A percentile compares a stretch with the other conserved stretches of the same genome.
phyloP scores from a whole-genome alignment of 2,329 filamentous ascomycete genomes.

The Pestalotiopsis sp. region DNA sequence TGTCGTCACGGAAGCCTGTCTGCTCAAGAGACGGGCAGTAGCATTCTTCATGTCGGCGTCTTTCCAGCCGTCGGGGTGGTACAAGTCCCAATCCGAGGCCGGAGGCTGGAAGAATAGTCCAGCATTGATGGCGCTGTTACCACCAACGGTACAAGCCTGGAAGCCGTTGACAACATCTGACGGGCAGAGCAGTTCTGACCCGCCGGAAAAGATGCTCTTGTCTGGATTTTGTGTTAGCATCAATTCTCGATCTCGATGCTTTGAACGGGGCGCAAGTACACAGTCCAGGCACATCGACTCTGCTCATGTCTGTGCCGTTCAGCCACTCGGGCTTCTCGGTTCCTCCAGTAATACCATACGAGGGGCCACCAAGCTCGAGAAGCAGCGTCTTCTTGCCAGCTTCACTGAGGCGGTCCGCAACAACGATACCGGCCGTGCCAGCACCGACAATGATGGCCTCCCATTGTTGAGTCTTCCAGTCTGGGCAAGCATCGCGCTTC shows the following conservation, averaged over 20 bases:
- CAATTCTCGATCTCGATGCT: background rate
- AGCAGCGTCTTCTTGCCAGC: constrained; percentile 54
- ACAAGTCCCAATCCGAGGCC: constrained; percentile 53
- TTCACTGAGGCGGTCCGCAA: constrained; percentile 53
- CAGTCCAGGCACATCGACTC: constrained; percentile 56
- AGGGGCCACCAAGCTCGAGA: constrained; percentile 53
- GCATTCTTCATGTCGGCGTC: constrained; percentile 49
- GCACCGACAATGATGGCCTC: constrained; percentile 48
- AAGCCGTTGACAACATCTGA: constrained; percentile 42
- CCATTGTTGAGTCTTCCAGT: constrained; percentile 31
- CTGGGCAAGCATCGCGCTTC: background rate
- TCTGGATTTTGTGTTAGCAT: constrained; percentile 29
- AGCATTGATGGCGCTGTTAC: constrained; percentile 56
- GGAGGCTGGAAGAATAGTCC: constrained; percentile 57
- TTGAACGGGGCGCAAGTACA: constrained; percentile 28
- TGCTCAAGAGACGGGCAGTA: constrained; percentile 44
- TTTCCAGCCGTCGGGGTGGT: constrained; percentile 53
- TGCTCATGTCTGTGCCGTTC: constrained; percentile 45
- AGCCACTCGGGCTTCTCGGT: constrained; percentile 51
- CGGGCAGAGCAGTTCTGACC: constrained; percentile 42
- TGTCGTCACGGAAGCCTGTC: constrained; percentile 44
- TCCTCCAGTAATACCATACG: constrained; percentile 50
- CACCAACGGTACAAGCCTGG: constrained; percentile 54
- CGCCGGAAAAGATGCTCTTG: constrained; percentile 49
- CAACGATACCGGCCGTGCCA: constrained; percentile 55